phyloP scores from a whole-genome alignment of 2,329 filamentous ascomycete species.

The Myrmaecium sp. region DNA sequence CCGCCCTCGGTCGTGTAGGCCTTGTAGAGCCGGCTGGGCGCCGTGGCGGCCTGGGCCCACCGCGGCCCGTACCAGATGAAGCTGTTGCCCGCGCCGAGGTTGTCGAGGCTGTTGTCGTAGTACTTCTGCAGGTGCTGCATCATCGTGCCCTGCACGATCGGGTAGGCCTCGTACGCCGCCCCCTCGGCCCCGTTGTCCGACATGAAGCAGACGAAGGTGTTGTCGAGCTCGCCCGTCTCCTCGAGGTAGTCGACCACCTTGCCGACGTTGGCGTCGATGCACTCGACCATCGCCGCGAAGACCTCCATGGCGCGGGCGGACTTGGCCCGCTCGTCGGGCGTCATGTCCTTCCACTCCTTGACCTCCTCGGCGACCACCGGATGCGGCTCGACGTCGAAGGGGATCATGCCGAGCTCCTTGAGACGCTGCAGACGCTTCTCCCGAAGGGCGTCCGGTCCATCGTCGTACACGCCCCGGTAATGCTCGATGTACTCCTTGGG shows the following conservation, averaged over 20 bases:
- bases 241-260: slow-evolving; percentile 40
- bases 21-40: slow-evolving; percentile 32
- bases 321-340: slow-evolving; percentile 28
- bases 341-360: slow-evolving; percentile 31
- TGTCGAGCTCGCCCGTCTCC: slow-evolving; percentile 40
- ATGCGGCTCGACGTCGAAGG: slow-evolving; percentile 32
- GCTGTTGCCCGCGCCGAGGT: slow-evolving; percentile 38
- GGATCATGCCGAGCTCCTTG: slow-evolving; percentile 40
- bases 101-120: slow-evolving; percentile 41
- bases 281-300: slow-evolving; percentile 47
- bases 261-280: slow-evolving; percentile 43
- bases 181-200: slow-evolving; percentile 47
- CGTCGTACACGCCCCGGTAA: slow-evolving; percentile 43
- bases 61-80: slow-evolving; percentile 45
- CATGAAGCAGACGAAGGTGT: slow-evolving; percentile 48
- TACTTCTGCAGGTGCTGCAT: slow-evolving; percentile 38
- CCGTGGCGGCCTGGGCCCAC: slow-evolving; percentile 38
- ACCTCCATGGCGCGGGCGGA: slow-evolving; percentile 42
- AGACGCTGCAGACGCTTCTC: slow-evolving; percentile 35
- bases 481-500: slow-evolving; percentile 37
- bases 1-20: slow-evolving; percentile 30
- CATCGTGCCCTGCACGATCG: slow-evolving; percentile 37
- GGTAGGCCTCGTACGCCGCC: slow-evolving; percentile 40
- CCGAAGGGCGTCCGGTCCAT: slow-evolving; percentile 41
- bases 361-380: slow-evolving; percentile 33